Evolutionary conservation across 192 early-diverging fungal species (phyloP), one percentile per base, ranked within the genome.

Genomic region (Podila minutissima): DNA sequence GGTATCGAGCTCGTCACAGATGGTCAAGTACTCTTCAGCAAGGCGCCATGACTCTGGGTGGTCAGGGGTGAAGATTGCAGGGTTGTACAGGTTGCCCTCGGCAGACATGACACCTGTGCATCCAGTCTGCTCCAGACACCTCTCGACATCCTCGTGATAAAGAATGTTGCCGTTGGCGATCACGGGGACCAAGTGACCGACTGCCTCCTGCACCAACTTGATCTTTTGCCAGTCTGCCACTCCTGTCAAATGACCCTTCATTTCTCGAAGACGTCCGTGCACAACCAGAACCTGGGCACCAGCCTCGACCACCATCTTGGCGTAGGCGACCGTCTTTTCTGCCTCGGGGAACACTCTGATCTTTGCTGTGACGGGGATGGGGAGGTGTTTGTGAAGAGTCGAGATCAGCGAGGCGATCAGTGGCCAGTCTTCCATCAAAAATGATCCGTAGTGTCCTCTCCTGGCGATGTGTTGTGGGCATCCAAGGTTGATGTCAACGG

Each of bases 81-180:
- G 98, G 73, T 99, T 99, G 69, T 95, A 94, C 12, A 96, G 83
- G 68, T 86, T 93, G 8, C 92, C 92, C 73, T 95, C 94, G 13
- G 96, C 97, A 2, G 93, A 89, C 98, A 99, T 99, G 59, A 99
- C 94, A 28, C 96, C 98, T 67, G 95, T 96, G 28, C 89, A 94
- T 15, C 93, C 94, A 15, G 97, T 99, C n/a, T 82, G 72, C 11
- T 92, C 89, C 3, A 99, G 64, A 63, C 97, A 98, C 11, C 88
- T 76, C 66, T 94, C 89, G 35, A 98, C 86, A 63, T 99, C 97
- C 82, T 98, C 95, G 28, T 86, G 84, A 72, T 98, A 99, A 26
- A 97, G 85, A 53, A 99, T 96, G 70, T 99, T 98, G 31, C 98
- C 98, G 72, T 99, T 99, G 64, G 97, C 97, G 84, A 99, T 88